Evolutionary conservation across 352 stramenopile genomes (phyloP), one percentile per base, ranked within the genome.

Genomic region (Bremia lactucae): DNA sequence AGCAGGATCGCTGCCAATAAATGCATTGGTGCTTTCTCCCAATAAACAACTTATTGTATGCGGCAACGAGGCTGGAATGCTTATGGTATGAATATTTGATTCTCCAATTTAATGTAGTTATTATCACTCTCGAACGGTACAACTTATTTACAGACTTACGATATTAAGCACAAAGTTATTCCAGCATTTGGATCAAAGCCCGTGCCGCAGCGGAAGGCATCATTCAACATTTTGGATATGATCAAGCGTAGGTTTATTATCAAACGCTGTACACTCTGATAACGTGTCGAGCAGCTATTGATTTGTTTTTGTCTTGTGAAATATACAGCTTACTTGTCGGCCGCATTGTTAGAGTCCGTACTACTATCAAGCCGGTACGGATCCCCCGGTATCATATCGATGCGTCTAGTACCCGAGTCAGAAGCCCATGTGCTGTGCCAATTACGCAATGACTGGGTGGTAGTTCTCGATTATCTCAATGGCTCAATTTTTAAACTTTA

Each of bases 391-490:
- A 54, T 81, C 4, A 53, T 77, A 26, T 69, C 69, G 4, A 56
- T 86, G 25, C 64, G 55, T 2, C 45, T 69, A 4, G 14, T 62
- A 2, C 71, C 52, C 0, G 49, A 59, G 11, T 70, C 50, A 0
- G 51, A 47, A 9, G 69, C 58, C 0, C 62, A 80, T 34, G 42
- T 85, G 14, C 36, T 84, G 9, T 74, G 70, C 41, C 72, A 88
- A 26, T 51, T 88, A 5, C 66, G 69, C 6, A 88, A 85, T 28
- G 72, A 86, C 46, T 87, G 75, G 75, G 44, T 85, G 13, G 56
- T 83, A 15, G 51, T 79, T 8, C 31, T 84, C 3, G 75, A 87
- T 38, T 63, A 64, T 18, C 38, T 68, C 8, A 40, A 24, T 15
- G 54, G 62, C 6, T 38, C 42, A 0, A 42, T 81, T 18, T n/a